Evolutionary conservation across 2,329 filamentous ascomycete species (phyloP).

Genomic region (Aspergillaceae sp.): DNA sequence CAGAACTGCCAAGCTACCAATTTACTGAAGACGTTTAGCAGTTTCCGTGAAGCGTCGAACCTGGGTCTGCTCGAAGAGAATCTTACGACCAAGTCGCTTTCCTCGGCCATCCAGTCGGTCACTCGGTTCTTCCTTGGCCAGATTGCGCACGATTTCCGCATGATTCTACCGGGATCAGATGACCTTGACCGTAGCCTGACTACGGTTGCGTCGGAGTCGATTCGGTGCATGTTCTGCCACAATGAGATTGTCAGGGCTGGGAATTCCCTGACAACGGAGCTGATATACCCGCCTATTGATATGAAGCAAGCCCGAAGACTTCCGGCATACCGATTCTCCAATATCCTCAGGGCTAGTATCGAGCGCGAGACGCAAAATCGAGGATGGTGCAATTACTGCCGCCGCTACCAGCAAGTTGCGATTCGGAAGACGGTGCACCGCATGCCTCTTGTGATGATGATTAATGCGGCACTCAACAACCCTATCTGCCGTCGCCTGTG

Average conservation of each 20-base stretch:
- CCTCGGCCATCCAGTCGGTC: slow-evolving; percentile 75
- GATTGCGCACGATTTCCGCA: slow-evolving; percentile 66
- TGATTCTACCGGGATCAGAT: slow-evolving; percentile 53
- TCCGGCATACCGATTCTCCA: slow-evolving; percentile 60
- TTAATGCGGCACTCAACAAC: slow-evolving; percentile 69
- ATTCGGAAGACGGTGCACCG: slow-evolving; percentile 76
- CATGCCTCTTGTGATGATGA: slow-evolving; percentile 75
- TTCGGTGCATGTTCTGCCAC: slow-evolving; percentile 76
- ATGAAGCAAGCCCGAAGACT: slow-evolving; percentile 44
- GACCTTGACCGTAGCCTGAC: slow-evolving; percentile 60
- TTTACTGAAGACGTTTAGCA: slow-evolving; percentile 79
- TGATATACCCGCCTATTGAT: slow-evolving; percentile 63
- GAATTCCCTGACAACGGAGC: slow-evolving; percentile 72
- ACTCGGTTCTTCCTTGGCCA: slow-evolving; percentile 79
- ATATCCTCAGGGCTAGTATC: slow-evolving; percentile 84
- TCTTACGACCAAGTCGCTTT: slow-evolving; percentile 60
- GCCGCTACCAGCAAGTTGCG: slow-evolving; percentile 78
- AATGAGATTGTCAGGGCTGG: slow-evolving; percentile 77
- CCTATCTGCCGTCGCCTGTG: slow-evolving; percentile 65
- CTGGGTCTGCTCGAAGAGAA: slow-evolving; percentile 81
- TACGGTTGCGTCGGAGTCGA: slow-evolving; percentile 42
- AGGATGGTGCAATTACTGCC: slow-evolving; percentile 88
- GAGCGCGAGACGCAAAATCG: slow-evolving; percentile 81
- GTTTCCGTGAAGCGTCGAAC: slow-evolving; percentile 66
- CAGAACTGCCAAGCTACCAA: slow-evolving; percentile 96